Evolutionary conservation across 805 yeast genomes (phyloP).

Genomic region (Zygotorulaspora florentina): DNA sequence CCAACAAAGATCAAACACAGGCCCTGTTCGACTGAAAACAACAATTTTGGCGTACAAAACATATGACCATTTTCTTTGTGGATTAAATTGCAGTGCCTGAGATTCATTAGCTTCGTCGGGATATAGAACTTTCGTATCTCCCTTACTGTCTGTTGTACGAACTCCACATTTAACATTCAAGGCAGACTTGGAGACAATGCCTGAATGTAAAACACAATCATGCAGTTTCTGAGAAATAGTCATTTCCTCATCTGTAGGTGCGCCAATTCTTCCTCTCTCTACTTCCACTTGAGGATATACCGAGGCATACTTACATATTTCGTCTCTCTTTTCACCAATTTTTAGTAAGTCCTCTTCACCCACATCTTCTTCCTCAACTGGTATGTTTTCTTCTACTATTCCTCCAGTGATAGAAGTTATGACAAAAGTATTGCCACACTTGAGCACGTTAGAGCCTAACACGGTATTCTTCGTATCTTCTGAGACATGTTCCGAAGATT

Average conservation of each 20-base stretch:
- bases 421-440: conserved; percentile 67
- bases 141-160: conserved; percentile 48
- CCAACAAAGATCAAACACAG: conserved; percentile 74
- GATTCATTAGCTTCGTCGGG: conserved; percentile 40
- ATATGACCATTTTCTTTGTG: conserved; percentile 47
- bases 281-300: conserved; percentile 75
- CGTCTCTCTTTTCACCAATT: conserved; percentile 22
- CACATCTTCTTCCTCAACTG: conserved; percentile 43
- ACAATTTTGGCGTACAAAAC: conserved; percentile 70
- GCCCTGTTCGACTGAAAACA: conserved; percentile 78
- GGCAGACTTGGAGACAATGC: conserved; percentile 47
- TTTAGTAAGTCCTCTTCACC: conserved; percentile 32
- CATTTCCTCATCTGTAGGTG: conserved; percentile 86
- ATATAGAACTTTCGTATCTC: conserved; percentile 44
- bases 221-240: conserved; percentile 60
- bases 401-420: conserved; percentile 70
- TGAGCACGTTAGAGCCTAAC: conserved; percentile 66
- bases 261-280: conserved; percentile 68
- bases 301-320: conserved; percentile 35
- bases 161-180: conserved; percentile 43
- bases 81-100: conserved; percentile 29
- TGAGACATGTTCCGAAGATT: conserved; percentile 27
- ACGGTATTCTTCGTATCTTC: conserved; percentile 31
- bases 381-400: conserved; percentile 50
- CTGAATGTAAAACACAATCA: conserved; percentile 56